Evolutionary conservation across 441 rosid species (phyloP), one percentile per base, ranked within the genome.

Genomic region (Gossypium laxum): DNA sequence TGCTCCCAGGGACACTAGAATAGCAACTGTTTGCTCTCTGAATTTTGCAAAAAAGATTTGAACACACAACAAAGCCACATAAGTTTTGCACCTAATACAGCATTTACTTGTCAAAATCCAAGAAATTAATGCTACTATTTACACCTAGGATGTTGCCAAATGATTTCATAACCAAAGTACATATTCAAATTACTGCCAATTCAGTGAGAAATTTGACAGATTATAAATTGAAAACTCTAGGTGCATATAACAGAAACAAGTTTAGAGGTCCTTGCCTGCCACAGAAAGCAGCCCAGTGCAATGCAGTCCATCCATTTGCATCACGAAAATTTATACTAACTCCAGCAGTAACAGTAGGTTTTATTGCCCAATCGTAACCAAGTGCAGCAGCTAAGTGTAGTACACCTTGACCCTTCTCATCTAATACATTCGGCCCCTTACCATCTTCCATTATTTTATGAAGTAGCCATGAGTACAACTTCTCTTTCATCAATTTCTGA

Each of bases 241-340:
- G 62, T 57, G 18, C 61, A 58, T 17, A 8, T 5, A 15, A 61
- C 24, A 61, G 21, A 12, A 71, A 32, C 14, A 12, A 76, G 65
- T 76, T 54, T 70, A 71, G 68, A 62, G 72, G 54, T 67, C 12
- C 80, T 77, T 77, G 79, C 98, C 97, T 91, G 85, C 98, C 97
- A 79, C 74, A 84, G 58, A 69, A 87, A 28, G 98, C 98, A 72
- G 98, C 97, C 97, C 97, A 93, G 24, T 91, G 98, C 72, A 93
- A 96, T 1, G 98, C 97, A 56, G 98, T 91, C 98, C 98, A 91
- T 14, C 98, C 98, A 82, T 86, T 88, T 7, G 74, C 83, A 83
- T 93, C 97, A 64, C 97, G 96, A 78, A 93, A 93, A 83, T 91
- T 87, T 64, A 92, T 81, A 72, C 80, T 86, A 73, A 91, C 89